A percentile compares a stretch with the other conserved stretches of the same genome.
These are phyloP conservation scores for Peniophora sp. DNA, from an alignment of 1,284 basidiomycete genomes.

Conservation along the genomic window DNA sequence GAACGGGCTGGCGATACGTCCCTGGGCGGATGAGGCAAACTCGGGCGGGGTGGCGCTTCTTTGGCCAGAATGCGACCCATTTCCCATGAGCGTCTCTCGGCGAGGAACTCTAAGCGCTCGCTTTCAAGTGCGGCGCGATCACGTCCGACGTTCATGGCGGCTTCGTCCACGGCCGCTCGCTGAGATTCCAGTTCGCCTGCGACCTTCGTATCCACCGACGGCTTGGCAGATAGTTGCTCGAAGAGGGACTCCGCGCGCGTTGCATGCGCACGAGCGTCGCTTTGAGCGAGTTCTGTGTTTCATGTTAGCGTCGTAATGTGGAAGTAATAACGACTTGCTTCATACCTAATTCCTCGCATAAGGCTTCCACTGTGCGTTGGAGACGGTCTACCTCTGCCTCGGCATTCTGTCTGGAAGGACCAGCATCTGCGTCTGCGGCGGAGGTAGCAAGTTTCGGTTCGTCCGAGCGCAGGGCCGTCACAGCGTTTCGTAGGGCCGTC, in stretches of 20 bases:
- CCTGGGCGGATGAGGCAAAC: slow-evolving; percentile 18
- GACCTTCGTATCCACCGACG: slow-evolving; percentile 7
- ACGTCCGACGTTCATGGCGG: slow-evolving; percentile 51
- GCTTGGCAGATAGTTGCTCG: not conserved
- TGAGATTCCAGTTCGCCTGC: slow-evolving; percentile 65
- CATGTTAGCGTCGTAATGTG: not conserved
- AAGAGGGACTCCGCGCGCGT: slow-evolving; percentile 10
- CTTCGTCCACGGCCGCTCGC: slow-evolving; percentile 57
- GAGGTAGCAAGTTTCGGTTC: slow-evolving; percentile 9
- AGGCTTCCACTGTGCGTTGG: slow-evolving; percentile 34
- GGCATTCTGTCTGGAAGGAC: slow-evolving; percentile 9
- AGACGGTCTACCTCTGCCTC: slow-evolving; percentile 36
- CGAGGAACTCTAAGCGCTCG: slow-evolving; percentile 53
- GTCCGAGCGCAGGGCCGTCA: slow-evolving; percentile 12
- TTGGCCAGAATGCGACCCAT: slow-evolving; percentile 47
- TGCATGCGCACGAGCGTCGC: slow-evolving; percentile 24
- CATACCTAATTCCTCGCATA: slow-evolving; percentile 53
- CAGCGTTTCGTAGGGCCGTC: slow-evolving; percentile 30
- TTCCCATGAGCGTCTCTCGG: slow-evolving; percentile 62
- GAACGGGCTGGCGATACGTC: not conserved
- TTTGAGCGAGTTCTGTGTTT: slow-evolving; percentile 38
- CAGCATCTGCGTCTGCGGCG: slow-evolving; percentile 10
- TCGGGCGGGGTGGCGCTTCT: slow-evolving; percentile 36
- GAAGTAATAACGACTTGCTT: slow-evolving; percentile 10
- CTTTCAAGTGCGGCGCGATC: slow-evolving; percentile 69